Conservation (phyloP, 148 eudicot genomes). For the Chenopodium berlandieri region DNA sequence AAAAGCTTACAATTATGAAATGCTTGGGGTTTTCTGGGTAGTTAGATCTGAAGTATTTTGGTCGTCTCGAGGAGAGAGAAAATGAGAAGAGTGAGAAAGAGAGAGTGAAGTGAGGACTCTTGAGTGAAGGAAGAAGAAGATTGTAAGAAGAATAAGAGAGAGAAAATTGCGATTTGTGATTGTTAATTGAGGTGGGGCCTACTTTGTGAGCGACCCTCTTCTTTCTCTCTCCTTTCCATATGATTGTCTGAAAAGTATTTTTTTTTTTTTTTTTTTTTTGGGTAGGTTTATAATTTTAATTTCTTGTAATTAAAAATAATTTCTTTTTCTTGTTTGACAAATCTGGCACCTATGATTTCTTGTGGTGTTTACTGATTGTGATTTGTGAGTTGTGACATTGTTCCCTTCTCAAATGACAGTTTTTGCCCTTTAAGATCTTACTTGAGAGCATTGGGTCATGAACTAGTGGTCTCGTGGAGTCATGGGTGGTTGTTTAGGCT, state of each 20-base stretch:
- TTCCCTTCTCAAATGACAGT: background rate
- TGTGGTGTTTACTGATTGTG: slow-evolving; percentile 19
- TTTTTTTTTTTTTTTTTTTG: background rate
- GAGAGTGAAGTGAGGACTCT: background rate
- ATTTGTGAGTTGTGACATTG: background rate
- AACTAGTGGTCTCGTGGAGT: too few relatives aligned
- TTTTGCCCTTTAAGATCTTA: background rate
- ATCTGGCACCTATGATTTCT: background rate
- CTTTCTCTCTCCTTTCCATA: slow-evolving; percentile 21
- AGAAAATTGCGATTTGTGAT: background rate
- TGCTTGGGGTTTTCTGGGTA: background rate
- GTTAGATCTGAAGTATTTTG: slow-evolving; percentile 35
- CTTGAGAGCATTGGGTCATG: too few relatives aligned
- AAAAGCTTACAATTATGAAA: slow-evolving; percentile 11
- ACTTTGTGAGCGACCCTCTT: background rate
- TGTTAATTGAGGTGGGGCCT: slow-evolving; percentile 26
- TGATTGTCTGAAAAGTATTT: slow-evolving; percentile 22
- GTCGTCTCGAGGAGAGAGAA: slow-evolving; percentile 25
- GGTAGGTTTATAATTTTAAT: background rate
- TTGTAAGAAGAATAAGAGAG: background rate
- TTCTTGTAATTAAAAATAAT: background rate
- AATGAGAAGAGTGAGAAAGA: slow-evolving; percentile 14
- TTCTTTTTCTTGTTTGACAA: background rate
- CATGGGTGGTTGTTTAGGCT: too few relatives aligned
- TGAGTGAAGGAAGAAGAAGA: background rate